A percentile compares a stretch with the other conserved stretches of the same genome.
Conservation (phyloP, 495 filamentous ascomycete genomes). For the Penicillium herquei region DNA sequence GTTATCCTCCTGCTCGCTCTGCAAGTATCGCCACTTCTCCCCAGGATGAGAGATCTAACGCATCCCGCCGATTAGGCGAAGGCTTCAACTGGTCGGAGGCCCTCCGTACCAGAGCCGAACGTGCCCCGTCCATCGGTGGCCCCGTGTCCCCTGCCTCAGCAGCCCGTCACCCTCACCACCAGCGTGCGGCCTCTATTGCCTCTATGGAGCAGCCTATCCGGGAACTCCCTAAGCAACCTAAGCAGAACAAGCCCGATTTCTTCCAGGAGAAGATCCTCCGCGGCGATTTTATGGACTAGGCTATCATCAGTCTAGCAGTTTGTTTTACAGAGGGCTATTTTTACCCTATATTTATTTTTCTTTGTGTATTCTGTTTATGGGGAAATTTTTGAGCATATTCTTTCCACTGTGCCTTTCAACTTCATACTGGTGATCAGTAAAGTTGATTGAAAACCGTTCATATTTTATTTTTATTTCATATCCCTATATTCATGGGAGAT, state of each 20-base stretch:
- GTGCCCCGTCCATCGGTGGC: slow-evolving; percentile 62
- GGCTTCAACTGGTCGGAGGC: slow-evolving; percentile 95
- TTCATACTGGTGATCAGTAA: no score
- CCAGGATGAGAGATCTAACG: slow-evolving; percentile 47
- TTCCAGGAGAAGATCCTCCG: slow-evolving; percentile 96
- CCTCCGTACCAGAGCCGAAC: slow-evolving; percentile 83
- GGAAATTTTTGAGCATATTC: no score
- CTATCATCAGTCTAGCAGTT: not conserved
- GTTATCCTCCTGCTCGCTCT: slow-evolving; percentile 27
- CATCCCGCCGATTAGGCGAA: slow-evolving; percentile 68
- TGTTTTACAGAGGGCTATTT: not conserved
- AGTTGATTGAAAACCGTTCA: no score
- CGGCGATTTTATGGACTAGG: slow-evolving; percentile 95
- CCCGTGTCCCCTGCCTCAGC: slow-evolving; percentile 34
- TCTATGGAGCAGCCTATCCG: slow-evolving; percentile 66
- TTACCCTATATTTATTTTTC: not conserved
- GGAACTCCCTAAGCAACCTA: slow-evolving; percentile 66
- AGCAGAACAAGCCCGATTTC: slow-evolving; percentile 74
- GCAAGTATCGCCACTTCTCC: slow-evolving; percentile 40
- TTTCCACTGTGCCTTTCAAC: no score
- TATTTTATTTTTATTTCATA: not conserved
- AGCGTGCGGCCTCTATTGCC: slow-evolving; percentile 61
- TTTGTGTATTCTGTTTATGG: no score
- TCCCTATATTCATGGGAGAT: not conserved
- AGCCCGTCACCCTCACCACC: slow-evolving; percentile 33